Conservation (phyloP, 2,329 filamentous ascomycete species). For the Macrophomina pseudophaseolina region DNA sequence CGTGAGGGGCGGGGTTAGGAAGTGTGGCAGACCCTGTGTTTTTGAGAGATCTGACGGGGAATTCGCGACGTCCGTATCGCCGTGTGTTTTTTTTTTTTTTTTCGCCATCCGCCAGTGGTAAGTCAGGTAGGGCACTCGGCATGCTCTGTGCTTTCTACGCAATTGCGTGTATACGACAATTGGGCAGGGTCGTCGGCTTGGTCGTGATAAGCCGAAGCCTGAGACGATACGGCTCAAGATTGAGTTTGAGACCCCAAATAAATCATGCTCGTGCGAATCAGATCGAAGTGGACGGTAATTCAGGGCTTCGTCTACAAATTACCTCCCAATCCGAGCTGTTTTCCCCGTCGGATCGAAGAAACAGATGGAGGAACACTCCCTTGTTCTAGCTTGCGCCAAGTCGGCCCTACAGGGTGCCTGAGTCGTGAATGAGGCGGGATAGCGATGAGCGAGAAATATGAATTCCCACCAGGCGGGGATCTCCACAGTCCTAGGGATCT, state of each 20-base stretch:
- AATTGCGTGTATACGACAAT: not conserved
- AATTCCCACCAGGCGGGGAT: not conserved
- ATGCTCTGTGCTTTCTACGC: not conserved
- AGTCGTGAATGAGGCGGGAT: not conserved
- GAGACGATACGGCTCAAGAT: no score
- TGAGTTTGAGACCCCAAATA: no score
- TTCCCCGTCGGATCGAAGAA: not conserved
- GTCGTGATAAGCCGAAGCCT: no score
- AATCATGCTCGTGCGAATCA: not conserved
- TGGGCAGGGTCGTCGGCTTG: not conserved
- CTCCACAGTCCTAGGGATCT: not conserved
- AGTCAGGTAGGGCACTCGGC: not conserved
- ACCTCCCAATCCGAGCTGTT: not conserved
- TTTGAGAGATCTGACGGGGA: constrained; percentile 5
- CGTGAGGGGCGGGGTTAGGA: not conserved
- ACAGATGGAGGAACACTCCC: not conserved
- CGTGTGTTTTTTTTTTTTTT: not conserved
- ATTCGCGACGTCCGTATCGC: not conserved
- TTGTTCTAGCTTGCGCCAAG: not conserved
- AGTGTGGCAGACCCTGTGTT: not conserved
- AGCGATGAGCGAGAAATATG: not conserved
- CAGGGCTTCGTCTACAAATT: not conserved
- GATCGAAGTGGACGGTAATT: not conserved
- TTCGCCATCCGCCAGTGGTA: not conserved
- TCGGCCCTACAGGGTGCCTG: constrained; percentile 1